Percentiles rank a stretch among this genome's conserved stretches.
These are phyloP conservation scores for Colletotrichum sp. DNA, from an alignment of 2,329 filamentous ascomycete species.

Conservation along the genomic window DNA sequence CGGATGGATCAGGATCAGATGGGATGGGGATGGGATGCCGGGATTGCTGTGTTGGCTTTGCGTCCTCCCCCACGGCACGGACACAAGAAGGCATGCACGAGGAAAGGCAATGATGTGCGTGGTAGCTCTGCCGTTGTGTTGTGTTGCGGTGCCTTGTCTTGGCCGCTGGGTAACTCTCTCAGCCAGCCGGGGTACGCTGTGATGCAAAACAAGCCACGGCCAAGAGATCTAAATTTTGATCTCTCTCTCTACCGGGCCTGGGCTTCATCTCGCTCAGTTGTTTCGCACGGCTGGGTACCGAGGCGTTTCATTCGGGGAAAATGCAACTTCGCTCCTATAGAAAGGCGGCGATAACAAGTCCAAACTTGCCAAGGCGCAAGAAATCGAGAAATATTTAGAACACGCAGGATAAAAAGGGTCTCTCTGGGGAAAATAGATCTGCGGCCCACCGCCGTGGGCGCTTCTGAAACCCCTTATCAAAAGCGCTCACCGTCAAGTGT, in stretches of 20 bases:
- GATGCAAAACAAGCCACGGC: slow-evolving; percentile 5
- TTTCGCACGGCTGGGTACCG: slow-evolving; percentile 15
- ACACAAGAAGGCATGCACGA: background rate
- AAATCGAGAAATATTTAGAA: slow-evolving; percentile 1
- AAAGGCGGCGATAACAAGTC: background rate
- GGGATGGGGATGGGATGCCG: background rate
- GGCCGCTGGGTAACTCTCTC: background rate
- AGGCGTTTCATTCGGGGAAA: slow-evolving; percentile 10
- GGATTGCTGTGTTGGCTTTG: background rate
- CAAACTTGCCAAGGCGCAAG: slow-evolving; percentile 12
- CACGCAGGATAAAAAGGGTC: background rate
- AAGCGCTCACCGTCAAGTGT: background rate
- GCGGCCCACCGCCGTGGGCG: background rate
- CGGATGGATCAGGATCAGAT: background rate
- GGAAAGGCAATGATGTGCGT: slow-evolving; percentile 4
- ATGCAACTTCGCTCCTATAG: slow-evolving; percentile 6
- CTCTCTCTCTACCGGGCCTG: background rate
- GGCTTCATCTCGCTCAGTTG: background rate
- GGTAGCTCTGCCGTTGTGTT: background rate
- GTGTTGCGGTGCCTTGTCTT: background rate
- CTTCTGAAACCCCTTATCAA: slow-evolving; percentile 5
- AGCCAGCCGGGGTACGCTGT: background rate
- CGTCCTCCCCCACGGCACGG: background rate
- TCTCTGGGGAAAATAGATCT: background rate
- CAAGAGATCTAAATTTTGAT: slow-evolving; percentile 18